Evolutionary conservation across 2,329 filamentous ascomycete genomes (phyloP), one percentile per base, ranked within the genome.

Genomic region (Myriosclerotinia duriaeana): DNA sequence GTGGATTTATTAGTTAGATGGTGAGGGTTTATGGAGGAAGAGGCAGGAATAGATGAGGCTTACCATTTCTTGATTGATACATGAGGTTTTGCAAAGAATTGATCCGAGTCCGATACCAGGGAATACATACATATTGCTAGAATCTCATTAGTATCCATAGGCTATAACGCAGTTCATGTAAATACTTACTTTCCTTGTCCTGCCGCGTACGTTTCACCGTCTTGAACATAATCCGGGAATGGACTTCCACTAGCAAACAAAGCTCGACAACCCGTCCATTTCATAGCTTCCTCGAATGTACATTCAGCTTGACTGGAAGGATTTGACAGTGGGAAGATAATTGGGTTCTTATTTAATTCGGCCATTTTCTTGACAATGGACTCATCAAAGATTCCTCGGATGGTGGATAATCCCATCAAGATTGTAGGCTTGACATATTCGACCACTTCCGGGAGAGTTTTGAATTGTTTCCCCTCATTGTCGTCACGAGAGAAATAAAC

Each of bases 101-200:
- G 85, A 85, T 14, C 91, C 92, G 1, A 96, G 87, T 0, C 92
- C 92, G 68, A 96, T 93, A 1, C 92, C 92, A 0, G 92, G 92
- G 77, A 96, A 96, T 14, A 89, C 89, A 53, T 91, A 90, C 8
- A 89, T 91, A 78, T 96, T 96, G 80, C 96, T 96, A 79, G 90
- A 93, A 36, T 50, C 12, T 52, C 12, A 53, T 71, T 52, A 69
- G 53, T 53, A 60, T 48, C 14, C 44, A 50, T 20, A 50, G 3
- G 6, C 2, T 3, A 40, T 3, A 56, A 40, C 26, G 46, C 26
- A 20, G 14, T 48, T 3, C 8, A 50, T 38, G 5, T 20, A 2
- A 56, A 22, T n/a, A 72, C 73, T 72, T 67, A 75, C 56, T 82
- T 78, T 69, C 83, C 79, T 77, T 84, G 82, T 67, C 79, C 82